Evolutionary conservation across 495 filamentous ascomycete genomes (phyloP), one percentile per base, ranked within the genome.

Genomic region (Amniculicola lignicola): DNA sequence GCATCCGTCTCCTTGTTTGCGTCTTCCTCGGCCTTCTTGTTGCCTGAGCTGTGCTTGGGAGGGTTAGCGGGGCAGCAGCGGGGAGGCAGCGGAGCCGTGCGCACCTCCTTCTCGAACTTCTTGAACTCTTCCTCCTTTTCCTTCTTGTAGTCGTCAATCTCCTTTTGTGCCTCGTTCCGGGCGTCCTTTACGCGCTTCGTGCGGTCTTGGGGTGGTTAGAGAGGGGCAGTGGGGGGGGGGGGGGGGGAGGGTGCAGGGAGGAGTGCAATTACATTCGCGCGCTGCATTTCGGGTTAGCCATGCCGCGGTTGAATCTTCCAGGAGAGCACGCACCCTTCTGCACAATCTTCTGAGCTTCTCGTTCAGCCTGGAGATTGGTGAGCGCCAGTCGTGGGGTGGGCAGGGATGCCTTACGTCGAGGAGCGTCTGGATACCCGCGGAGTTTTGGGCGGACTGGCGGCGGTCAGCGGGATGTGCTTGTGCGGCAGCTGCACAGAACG

Each of bases 331-430:
- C 66, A 93, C 90, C 84, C 85, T 91, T 87, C 71, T 96, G 91
- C 27, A 98, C 93, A 70, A 97, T 98, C 79, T 96, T 96, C 75
- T 96, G 90, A 61, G 93, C 93, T 75, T 98, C 93, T 76, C 89
- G 86, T 82, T 98, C 93, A 48, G 94, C 90, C 93, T 97, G 67
- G 24, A 45, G 18, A 39, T 19, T 19, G 31, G 11, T 75, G 51
- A 80, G 74, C 65, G 23, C 36, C 50, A 10, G 21, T 22, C 46
- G 22, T 36, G 28, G 35, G 25, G 46, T 63, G n/a, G 53, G 27
- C 41, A 49, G 42, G 36, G 38, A n/a, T 54, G 39, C 54, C 87
- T 64, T 88, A 98, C 93, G 79, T 98, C 94, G 73, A 98, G 90
- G 57, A 98, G 85, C 68, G 91, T 96, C 75, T 95, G 90, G 70